Conservation (phyloP, 2,329 filamentous ascomycete species). For the Xenosphaeropsis pyriputrescens region DNA sequence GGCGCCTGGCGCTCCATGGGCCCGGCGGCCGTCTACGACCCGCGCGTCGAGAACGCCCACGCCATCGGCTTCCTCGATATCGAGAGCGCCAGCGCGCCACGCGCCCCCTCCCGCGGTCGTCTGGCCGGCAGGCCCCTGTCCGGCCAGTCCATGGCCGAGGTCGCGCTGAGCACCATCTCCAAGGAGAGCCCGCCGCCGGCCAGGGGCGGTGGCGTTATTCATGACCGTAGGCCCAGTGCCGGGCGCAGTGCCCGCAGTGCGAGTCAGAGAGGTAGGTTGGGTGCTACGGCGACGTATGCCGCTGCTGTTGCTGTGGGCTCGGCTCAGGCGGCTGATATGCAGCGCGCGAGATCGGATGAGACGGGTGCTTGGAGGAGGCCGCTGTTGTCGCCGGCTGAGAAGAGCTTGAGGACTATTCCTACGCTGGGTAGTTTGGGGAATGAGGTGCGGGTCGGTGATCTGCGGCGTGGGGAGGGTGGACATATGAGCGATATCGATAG, state of each 20-base stretch:
- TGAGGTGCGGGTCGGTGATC: too few species aligned
- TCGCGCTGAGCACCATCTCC: conserved; percentile 26
- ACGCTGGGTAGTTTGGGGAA: too few species aligned
- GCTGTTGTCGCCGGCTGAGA: too few species aligned
- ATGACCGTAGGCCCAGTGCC: conserved; percentile 9
- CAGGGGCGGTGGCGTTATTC: conserved; percentile 14
- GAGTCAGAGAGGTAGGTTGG: conserved; percentile 7
- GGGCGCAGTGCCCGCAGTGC: conserved; percentile 3
- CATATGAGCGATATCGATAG: not conserved
- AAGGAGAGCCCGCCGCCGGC: conserved; percentile 19
- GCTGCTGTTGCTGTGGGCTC: conserved; percentile 10
- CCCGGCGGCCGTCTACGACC: conserved; percentile 11
- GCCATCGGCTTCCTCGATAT: conserved; percentile 11
- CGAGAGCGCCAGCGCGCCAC: not conserved
- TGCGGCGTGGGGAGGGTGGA: too few species aligned
- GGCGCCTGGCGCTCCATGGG: conserved; percentile 27
- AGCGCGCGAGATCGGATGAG: not conserved
- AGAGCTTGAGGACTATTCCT: too few species aligned
- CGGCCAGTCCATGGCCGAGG: conserved; percentile 23
- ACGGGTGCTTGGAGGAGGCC: too few species aligned
- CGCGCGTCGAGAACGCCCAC: conserved; percentile 10
- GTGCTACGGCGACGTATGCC: conserved; percentile 17
- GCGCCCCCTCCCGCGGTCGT: conserved; percentile 9
- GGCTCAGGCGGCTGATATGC: conserved; percentile 7
- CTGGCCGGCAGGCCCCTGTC: conserved; percentile 5